phyloP scores from a whole-genome alignment of 495 filamentous ascomycete genomes.

The Amniculicola lignicola region DNA sequence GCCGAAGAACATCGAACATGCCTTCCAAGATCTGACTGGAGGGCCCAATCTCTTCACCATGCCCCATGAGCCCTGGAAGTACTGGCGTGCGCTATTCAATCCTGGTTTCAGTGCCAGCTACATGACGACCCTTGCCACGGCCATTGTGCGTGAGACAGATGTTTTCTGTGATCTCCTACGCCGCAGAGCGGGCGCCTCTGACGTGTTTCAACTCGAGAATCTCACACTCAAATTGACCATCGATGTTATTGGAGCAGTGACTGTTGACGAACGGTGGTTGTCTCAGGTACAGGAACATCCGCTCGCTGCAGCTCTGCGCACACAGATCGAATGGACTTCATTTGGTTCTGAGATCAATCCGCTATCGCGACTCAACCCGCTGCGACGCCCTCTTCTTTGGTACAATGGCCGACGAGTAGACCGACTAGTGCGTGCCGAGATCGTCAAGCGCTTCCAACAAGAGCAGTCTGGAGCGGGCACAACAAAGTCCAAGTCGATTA shows the following conservation, averaged over 20 bases:
- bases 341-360: not conserved
- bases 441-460: constrained; percentile 1
- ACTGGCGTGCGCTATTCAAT: constrained; percentile 3
- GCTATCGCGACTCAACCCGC: not conserved
- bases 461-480: not conserved
- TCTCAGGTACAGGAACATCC: not conserved
- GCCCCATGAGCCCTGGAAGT: constrained; percentile 6
- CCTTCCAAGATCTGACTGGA: not conserved
- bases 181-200: not conserved
- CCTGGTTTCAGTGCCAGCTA: constrained; percentile 8
- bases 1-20: not conserved
- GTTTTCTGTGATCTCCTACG: not conserved
- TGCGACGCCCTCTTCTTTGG: not conserved
- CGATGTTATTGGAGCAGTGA: constrained; percentile 2
- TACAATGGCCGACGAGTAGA: not conserved
- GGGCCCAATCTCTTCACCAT: constrained; percentile 1
- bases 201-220: constrained; percentile 6
- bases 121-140: not conserved
- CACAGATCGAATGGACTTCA: not conserved
- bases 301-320: not conserved
- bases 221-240: constrained; percentile 1
- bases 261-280: not conserved
- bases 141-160: not conserved
- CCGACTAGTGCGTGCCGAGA: not conserved
- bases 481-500: not conserved